Conservation (phyloP, 1,284 basidiomycete species). For the Entoloma clypeatum region DNA sequence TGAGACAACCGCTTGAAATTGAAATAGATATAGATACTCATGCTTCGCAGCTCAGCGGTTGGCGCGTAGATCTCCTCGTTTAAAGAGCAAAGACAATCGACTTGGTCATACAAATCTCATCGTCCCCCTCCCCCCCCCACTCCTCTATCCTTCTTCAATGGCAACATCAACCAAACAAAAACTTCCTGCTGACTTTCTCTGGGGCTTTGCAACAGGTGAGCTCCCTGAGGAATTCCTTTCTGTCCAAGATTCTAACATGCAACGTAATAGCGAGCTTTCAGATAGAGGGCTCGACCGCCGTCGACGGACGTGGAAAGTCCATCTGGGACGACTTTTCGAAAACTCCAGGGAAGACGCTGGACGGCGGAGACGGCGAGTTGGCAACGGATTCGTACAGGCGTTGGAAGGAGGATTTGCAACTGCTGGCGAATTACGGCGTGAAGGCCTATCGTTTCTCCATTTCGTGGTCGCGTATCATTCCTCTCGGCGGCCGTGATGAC, state of each 20-base stretch:
- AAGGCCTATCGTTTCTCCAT: constrained; percentile 69
- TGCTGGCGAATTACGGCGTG: constrained; percentile 58
- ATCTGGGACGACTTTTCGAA: constrained; percentile 76
- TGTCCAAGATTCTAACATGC: constrained; percentile 3
- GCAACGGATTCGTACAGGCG: constrained; percentile 70
- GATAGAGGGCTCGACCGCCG: constrained; percentile 62
- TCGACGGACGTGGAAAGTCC: constrained; percentile 63
- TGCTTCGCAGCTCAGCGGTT: no score
- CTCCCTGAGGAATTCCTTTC: constrained; percentile 6
- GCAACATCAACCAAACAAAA: constrained; percentile 28
- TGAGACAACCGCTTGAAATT: no score
- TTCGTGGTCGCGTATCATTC: constrained; percentile 75
- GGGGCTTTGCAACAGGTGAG: constrained; percentile 70
- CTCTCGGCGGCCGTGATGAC: constrained; percentile 69
- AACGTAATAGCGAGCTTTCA: constrained; percentile 67
- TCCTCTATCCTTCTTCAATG: no score
- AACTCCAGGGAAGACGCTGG: constrained; percentile 64
- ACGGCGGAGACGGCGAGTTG: constrained; percentile 65
- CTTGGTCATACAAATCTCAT: no score
- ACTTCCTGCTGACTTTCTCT: constrained; percentile 57
- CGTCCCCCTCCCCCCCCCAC: no score
- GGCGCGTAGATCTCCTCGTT: no score
- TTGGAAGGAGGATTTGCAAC: constrained; percentile 67
- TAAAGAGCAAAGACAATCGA: no score
- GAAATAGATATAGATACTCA: no score